A percentile compares a stretch with the other conserved stretches of the same genome.
Conservation (phyloP, 805 yeast species). For the Sugiyamaella boreocaroliniensis region DNA sequence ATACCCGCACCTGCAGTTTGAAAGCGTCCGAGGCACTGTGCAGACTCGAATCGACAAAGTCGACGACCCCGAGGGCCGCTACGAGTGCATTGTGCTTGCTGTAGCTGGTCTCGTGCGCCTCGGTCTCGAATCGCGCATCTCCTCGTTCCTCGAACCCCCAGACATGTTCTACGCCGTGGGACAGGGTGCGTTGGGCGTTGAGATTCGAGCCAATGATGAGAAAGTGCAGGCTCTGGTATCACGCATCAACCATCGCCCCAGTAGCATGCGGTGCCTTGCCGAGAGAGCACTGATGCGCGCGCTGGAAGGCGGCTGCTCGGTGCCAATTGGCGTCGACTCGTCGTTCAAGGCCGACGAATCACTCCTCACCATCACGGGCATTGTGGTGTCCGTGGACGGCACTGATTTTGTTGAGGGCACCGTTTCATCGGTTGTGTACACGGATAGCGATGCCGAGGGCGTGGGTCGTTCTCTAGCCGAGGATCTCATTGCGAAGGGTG, state of each 20-base stretch:
- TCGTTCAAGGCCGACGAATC: slow-evolving; percentile 42
- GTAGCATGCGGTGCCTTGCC: slow-evolving; percentile 73
- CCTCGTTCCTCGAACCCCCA: slow-evolving; percentile 60
- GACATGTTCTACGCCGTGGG: slow-evolving; percentile 96
- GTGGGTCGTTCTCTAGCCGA: slow-evolving; percentile 69
- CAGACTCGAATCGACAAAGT: slow-evolving; percentile 76
- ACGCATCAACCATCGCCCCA: slow-evolving; percentile 52
- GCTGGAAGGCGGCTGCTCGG: slow-evolving; percentile 96
- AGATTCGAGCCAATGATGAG: slow-evolving; percentile 66
- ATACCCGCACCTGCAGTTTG: slow-evolving; percentile 70
- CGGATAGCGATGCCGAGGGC: slow-evolving; percentile 54
- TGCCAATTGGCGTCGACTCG: slow-evolving; percentile 89
- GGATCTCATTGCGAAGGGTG: slow-evolving; percentile 65
- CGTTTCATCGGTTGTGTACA: slow-evolving; percentile 35
- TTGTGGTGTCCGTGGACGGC: slow-evolving; percentile 85
- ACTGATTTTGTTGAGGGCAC: slow-evolving; percentile 55
- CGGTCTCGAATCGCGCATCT: slow-evolving; percentile 67
- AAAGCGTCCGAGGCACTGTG: slow-evolving; percentile 78
- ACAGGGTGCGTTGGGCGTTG: slow-evolving; percentile 96
- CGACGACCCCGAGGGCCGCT: slow-evolving; percentile 62
- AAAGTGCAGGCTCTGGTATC: slow-evolving; percentile 53
- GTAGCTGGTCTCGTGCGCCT: slow-evolving; percentile 83
- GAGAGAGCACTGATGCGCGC: slow-evolving; percentile 83
- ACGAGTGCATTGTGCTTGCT: slow-evolving; percentile 75
- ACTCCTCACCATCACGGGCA: slow-evolving; percentile 51